phyloP scores from a whole-genome alignment of 2,329 filamentous ascomycete genomes.

The Venturia aucupariae region DNA sequence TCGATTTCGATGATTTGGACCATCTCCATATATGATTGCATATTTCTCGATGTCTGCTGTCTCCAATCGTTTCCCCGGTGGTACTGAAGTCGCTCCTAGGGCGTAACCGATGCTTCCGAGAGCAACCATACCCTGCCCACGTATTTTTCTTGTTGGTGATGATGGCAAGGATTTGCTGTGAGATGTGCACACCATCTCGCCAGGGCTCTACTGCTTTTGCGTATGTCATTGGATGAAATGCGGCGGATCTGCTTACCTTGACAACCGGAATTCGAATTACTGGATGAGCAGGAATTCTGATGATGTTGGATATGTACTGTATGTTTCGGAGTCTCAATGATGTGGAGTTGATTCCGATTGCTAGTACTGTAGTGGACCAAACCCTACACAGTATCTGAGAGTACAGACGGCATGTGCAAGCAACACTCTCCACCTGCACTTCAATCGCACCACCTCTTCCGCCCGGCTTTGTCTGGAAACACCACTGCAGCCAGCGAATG shows the following conservation, averaged over 20 bases:
- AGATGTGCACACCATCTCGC: background rate
- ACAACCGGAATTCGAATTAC: too few relatives aligned
- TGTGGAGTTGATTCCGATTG: background rate
- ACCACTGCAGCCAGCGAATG: background rate
- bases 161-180: background rate
- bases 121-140: background rate
- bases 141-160: background rate
- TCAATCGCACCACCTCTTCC: background rate
- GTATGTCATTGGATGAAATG: background rate
- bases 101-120: background rate
- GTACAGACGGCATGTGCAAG: too few relatives aligned
- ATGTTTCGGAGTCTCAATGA: background rate
- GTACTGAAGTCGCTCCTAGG: background rate
- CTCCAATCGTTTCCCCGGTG: background rate
- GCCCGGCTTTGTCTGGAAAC: background rate
- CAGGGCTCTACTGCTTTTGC: background rate
- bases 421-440: background rate
- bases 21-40: background rate
- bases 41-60: background rate
- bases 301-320: background rate
- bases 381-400: too few relatives aligned
- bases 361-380: too few relatives aligned
- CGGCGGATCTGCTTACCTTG: background rate
- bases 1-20: too few relatives aligned
- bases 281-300: background rate